phyloP scores from a whole-genome alignment of 768 basidiomycete species.

The Naganishia randhawae region DNA sequence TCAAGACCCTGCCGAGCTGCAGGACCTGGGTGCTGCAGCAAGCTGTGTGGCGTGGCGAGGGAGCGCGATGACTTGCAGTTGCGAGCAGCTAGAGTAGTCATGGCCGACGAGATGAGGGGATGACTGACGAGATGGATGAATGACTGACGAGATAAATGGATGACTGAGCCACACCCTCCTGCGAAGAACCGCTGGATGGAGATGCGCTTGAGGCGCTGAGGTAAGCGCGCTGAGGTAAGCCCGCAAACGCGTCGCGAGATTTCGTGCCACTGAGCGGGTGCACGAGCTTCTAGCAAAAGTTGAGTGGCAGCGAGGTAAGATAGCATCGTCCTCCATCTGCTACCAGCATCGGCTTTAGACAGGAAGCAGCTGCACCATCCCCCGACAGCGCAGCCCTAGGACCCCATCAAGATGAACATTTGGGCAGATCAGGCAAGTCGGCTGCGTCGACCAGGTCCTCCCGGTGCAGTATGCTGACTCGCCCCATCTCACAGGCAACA shows the following conservation, averaged over 20 bases:
- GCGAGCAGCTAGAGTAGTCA: too few species aligned
- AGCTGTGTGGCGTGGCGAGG: too few species aligned
- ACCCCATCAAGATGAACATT: slow-evolving; percentile 14
- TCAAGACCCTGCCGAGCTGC: too few species aligned
- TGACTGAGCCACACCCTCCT: too few species aligned
- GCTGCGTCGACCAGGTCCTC: neutral
- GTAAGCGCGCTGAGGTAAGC: slow-evolving; percentile 1
- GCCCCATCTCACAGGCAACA: slow-evolving; percentile 47
- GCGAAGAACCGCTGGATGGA: too few species aligned
- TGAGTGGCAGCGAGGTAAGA: neutral
- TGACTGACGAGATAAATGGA: too few species aligned
- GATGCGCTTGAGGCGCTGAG: neutral
- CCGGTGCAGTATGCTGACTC: neutral
- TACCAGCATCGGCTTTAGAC: neutral
- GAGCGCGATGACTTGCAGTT: too few species aligned
- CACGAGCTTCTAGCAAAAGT: slow-evolving; percentile 14
- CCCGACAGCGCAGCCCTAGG: neutral
- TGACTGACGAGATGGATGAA: too few species aligned
- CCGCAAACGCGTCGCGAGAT: slow-evolving; percentile 15
- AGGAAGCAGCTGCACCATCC: neutral
- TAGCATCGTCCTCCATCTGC: too few species aligned
- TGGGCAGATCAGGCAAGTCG: slow-evolving; percentile 23
- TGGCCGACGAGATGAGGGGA: too few species aligned
- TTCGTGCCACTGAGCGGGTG: neutral
- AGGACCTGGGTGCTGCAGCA: too few species aligned